These are phyloP conservation scores for Evansstolkia leycettana DNA, from an alignment of 495 filamentous ascomycete species.

Conservation along the genomic window DNA sequence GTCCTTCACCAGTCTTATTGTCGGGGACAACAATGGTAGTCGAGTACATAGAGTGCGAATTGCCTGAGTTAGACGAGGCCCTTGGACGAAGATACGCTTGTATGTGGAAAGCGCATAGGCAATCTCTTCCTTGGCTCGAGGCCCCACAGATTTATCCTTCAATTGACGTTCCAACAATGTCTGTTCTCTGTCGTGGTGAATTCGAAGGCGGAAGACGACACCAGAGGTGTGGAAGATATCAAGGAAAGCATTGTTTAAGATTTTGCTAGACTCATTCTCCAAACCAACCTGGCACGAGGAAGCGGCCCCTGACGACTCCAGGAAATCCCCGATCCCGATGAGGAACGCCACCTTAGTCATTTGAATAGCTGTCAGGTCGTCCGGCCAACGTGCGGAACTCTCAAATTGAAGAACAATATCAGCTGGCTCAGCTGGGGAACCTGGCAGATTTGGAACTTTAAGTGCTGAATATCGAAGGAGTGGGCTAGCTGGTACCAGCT, in stretches of 20 bases:
- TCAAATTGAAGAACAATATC: slow-evolving; percentile 83
- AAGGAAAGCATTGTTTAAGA: slow-evolving; percentile 70
- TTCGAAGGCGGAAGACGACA: slow-evolving; percentile 42
- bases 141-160: slow-evolving; percentile 55
- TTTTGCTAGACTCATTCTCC: slow-evolving; percentile 55
- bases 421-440: slow-evolving; percentile 28
- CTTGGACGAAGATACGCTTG: slow-evolving; percentile 56
- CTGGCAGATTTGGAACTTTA: slow-evolving; percentile 21
- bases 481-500: slow-evolving; percentile 58
- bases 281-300: slow-evolving; percentile 55
- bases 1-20: slow-evolving; percentile 76
- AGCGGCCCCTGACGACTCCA: slow-evolving; percentile 44
- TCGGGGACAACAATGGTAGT: slow-evolving; percentile 68
- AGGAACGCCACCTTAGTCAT: slow-evolving; percentile 89
- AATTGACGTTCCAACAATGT: slow-evolving; percentile 63
- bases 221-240: slow-evolving; percentile 65
- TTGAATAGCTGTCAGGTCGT: slow-evolving; percentile 80
- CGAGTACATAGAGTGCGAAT: slow-evolving; percentile 68
- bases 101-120: slow-evolving; percentile 56
- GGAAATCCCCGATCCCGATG: slow-evolving; percentile 60
- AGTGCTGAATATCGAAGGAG: slow-evolving; percentile 64
- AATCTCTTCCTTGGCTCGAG: slow-evolving; percentile 49
- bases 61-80: slow-evolving; percentile 68
- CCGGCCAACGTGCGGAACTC: slow-evolving; percentile 86
- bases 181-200: slow-evolving; percentile 72